A percentile compares a stretch with the other conserved stretches of the same genome.
Evolutionary conservation across 1,284 basidiomycete genomes (phyloP).

Genomic region (Bjerkandera adusta): DNA sequence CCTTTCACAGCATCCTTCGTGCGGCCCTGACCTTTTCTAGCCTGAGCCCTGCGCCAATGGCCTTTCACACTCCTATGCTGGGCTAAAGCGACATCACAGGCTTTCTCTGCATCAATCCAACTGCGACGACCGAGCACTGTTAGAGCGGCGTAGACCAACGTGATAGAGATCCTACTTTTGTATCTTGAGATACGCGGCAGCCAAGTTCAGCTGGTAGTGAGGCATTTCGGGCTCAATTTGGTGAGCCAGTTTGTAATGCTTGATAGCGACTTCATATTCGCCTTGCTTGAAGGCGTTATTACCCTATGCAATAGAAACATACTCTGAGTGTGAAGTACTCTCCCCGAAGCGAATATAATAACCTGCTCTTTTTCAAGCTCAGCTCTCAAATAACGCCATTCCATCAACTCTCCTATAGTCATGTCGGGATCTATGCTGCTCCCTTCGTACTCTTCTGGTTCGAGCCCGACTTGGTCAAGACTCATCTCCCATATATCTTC

Average conservation of each 20-base stretch:
- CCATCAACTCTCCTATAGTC: constrained; percentile 68
- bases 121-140: constrained; percentile 39
- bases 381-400: constrained; percentile 63
- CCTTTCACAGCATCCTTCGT: constrained; percentile 63
- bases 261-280: constrained; percentile 51
- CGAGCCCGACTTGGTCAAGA: constrained; percentile 54
- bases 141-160: too few relatives aligned
- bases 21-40: constrained; percentile 54
- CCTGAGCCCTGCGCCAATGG: constrained; percentile 62
- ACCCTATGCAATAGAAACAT: constrained; percentile 35
- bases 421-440: constrained; percentile 43
- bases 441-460: constrained; percentile 47
- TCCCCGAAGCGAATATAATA: constrained; percentile 15
- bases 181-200: constrained; percentile 65
- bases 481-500: constrained; percentile 72
- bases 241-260: constrained; percentile 55
- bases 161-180: constrained; percentile 45
- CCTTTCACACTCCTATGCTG: constrained; percentile 68
- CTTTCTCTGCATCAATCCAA: constrained; percentile 66
- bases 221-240: constrained; percentile 66
- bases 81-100: constrained; percentile 56
- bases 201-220: constrained; percentile 69
- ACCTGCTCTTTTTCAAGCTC: constrained; percentile 69
- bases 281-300: constrained; percentile 62
- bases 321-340: not conserved